Base-by-base conservation (phyloP, 257 asterid species). In the Lycium ferocissimum region DNA sequence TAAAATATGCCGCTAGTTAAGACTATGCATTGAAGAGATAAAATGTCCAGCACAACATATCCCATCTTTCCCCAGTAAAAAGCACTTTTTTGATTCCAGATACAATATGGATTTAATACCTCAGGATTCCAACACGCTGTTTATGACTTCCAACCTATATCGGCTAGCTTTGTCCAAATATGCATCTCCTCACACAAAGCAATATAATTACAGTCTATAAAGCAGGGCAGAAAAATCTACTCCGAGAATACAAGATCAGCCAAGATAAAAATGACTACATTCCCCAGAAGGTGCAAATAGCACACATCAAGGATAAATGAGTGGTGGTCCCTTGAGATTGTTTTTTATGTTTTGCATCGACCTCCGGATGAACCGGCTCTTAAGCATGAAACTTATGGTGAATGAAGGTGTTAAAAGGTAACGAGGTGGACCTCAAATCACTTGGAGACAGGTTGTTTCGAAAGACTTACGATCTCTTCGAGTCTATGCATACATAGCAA, bases 21-120 rank as follows among this genome's bases (percentile, higher is more conserved):
- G 61, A 47, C 62, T 49, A 11, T 76, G 82, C 14, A 76, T 9
- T 70, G 79, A 70, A 70, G 53, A 38, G 15, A 38, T 70, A 76
- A 49, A 22, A 76, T 76, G 82, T 76, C 15, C 65, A 76, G 82
- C 11, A 14, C 81, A 49, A 49, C 62, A 22, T 76, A 75, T 14
- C 43, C 61, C 26, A 22, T 54, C 47, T 76, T 53, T 2, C 22
- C 82, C 47, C 40, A 47, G 43, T 47, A 51, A 76, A 51, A 76
- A 76, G 26, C 47, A 76, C 26, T 51, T 7, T 51, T 7, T 45
- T 11, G 45, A 22, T 7, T 9, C 82, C 63, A 76, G 47, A 76
- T 76, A 26, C 51, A 76, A 51, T 26, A 51, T 51, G 15, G 9
- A 51, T 76, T 51, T 13, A 51, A 63, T 13, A 76, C 45, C 61